These are phyloP conservation scores for Hibiscus tridactylites DNA, from an alignment of 345 rosid species.

Conservation along the genomic window DNA sequence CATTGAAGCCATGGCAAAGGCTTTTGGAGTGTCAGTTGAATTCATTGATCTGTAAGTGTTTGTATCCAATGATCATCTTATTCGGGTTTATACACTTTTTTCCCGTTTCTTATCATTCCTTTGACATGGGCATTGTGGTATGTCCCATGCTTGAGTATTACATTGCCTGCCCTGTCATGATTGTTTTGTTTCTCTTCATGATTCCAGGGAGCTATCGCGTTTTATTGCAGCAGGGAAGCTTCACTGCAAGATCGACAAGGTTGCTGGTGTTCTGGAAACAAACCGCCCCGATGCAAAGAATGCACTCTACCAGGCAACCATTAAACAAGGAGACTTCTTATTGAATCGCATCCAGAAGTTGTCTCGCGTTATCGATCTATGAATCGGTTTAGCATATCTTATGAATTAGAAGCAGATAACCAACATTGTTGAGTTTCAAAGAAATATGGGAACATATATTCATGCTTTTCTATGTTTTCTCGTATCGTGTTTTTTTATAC, in stretches of 20 bases:
- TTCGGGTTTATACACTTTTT: neutral
- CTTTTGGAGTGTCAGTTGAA: constrained; percentile 88
- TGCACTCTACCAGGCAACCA: no score
- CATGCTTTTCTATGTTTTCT: no score
- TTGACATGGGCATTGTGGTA: neutral
- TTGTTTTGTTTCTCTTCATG: neutral
- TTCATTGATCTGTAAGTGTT: constrained; percentile 86
- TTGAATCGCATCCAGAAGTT: constrained; percentile 96
- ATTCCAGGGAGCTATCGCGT: constrained; percentile 82
- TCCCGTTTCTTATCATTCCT: neutral
- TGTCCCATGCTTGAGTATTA: neutral
- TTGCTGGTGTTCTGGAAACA: constrained; percentile 96
- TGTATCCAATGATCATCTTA: neutral
- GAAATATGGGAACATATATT: neutral
- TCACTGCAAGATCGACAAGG: constrained; percentile 99
- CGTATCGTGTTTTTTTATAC: no score
- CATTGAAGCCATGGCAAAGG: constrained; percentile 95
- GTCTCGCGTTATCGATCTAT: constrained; percentile 90
- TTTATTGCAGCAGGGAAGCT: constrained; percentile 98
- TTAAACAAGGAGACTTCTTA: constrained; percentile 64
- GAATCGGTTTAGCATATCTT: constrained; percentile 19
- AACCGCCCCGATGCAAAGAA: constrained; percentile 73
- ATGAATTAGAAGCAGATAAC: neutral
- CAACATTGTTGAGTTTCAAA: neutral
- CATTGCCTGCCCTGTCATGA: neutral